Evolutionary conservation across 495 filamentous ascomycete species (phyloP).

Genomic region (Aspergillus campestris): DNA sequence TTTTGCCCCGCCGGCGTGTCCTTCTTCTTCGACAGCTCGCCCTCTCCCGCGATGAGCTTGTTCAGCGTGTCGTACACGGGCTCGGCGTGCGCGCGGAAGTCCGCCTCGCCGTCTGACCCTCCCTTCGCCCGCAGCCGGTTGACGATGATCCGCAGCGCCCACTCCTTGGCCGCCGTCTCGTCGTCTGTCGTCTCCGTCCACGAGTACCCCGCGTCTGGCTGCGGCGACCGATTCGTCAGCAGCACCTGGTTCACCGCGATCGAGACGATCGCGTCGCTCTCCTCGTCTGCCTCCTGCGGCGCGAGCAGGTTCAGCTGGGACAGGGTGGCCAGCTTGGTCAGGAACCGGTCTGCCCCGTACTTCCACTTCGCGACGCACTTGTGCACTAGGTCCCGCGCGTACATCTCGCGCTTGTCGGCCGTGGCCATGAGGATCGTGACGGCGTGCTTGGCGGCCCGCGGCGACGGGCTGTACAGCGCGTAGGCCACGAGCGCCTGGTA

Average conservation of each 20-base stretch:
- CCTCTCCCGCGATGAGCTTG: constrained; percentile 61
- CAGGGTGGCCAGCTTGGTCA: constrained; percentile 76
- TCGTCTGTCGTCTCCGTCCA: constrained; percentile 72
- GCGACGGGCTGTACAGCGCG: constrained; percentile 70
- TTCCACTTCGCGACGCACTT: constrained; percentile 67
- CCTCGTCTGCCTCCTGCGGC: constrained; percentile 61
- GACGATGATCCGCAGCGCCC: constrained; percentile 82
- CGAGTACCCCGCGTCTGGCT: constrained; percentile 38
- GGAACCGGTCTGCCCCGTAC: constrained; percentile 66
- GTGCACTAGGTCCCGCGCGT: constrained; percentile 72
- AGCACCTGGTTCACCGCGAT: constrained; percentile 72
- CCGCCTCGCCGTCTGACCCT: constrained; percentile 39
- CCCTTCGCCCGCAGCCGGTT: constrained; percentile 71
- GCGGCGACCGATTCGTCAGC: constrained; percentile 52
- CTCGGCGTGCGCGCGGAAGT: constrained; percentile 53
- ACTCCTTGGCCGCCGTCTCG: constrained; percentile 74
- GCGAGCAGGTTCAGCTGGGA: constrained; percentile 78
- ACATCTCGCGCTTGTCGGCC: constrained; percentile 75
- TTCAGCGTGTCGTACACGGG: constrained; percentile 72
- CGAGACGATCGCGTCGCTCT: constrained; percentile 66
- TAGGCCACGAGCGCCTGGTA: constrained; percentile 69
- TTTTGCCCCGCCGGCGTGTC: constrained; percentile 68
- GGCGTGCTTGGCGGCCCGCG: constrained; percentile 84
- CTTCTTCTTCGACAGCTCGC: constrained; percentile 67
- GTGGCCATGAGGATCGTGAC: constrained; percentile 80